Percentiles rank a stretch among this genome's conserved stretches.
Evolutionary conservation across 371 early-diverging fungal species (phyloP).

Genomic region (Coemansia sp.): DNA sequence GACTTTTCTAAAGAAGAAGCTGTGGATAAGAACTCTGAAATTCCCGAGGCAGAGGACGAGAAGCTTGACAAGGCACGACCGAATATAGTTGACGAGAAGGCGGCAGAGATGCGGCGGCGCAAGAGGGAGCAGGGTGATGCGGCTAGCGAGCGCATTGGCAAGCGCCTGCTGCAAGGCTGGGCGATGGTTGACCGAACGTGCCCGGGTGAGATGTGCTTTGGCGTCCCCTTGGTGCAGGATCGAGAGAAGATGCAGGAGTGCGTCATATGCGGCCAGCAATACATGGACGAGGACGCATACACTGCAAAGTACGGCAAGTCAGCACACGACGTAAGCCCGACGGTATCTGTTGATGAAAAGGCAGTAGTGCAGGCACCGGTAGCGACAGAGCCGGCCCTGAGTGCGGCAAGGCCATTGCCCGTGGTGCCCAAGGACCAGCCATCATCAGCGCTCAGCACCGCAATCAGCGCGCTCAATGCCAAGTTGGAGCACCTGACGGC

Average conservation of each 20-base stretch:
- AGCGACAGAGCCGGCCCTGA: background rate
- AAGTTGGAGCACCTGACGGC: constrained; percentile 27
- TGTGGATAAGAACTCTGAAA: background rate
- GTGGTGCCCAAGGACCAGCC: background rate
- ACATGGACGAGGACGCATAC: constrained; percentile 40
- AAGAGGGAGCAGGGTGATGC: constrained; percentile 34
- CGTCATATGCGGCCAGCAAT: constrained; percentile 33
- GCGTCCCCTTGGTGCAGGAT: constrained; percentile 37
- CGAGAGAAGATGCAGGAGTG: constrained; percentile 30
- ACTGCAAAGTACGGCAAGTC: constrained; percentile 22
- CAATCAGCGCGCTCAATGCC: constrained; percentile 18
- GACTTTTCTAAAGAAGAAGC: constrained; percentile 8
- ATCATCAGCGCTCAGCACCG: background rate
- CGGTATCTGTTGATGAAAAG: background rate
- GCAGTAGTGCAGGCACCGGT: background rate
- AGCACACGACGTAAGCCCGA: background rate
- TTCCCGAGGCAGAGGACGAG: constrained; percentile 3
- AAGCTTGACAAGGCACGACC: constrained; percentile 3
- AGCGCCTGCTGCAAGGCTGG: constrained; percentile 45
- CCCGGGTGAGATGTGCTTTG: constrained; percentile 27
- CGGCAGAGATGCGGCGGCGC: constrained; percentile 5
- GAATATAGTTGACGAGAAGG: background rate
- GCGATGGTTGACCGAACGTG: constrained; percentile 40
- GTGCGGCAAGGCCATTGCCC: background rate
- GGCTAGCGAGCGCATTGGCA: constrained; percentile 39